Evolutionary conservation across 2,329 filamentous ascomycete genomes (phyloP), one percentile per base, ranked within the genome.

Genomic region (Pseudopithomyces chartarum): DNA sequence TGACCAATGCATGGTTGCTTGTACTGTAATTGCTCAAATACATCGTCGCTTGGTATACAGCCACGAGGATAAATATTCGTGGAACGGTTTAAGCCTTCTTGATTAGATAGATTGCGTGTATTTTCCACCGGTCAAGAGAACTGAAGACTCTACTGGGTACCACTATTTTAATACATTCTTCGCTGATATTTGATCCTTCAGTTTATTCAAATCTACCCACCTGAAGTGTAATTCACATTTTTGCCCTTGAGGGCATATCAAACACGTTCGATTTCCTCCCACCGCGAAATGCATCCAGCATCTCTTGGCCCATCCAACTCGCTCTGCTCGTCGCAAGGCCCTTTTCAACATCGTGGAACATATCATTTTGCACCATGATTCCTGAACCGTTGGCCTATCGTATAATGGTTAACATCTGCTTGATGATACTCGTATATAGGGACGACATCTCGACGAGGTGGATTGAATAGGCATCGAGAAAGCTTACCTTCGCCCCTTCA

Each of bases 281-380:
- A 20, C 79, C 77, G 38, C 79, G 65, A 55, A 82, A 82, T 63
- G 81, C 60, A 11, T 76, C 74, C 69, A 83, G 65, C 80, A 82
- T 82, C 64, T 83, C 80, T 59, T 75, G 78, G 0, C 79, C 74
- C 80, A 82, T 81, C 81, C 81, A 83, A 45, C 64, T 61, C 57
- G 73, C 74, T 56, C 80, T 75, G 19, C 68, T 72, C 66, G 73
- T 81, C 23, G 80, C 80, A 50, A 82, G 67, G 0, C 80, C 80
- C 20, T 70, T 67, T 59, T 83, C 81, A 20, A 82, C 54, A 67
- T 83, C 81, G 44, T 69, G 68, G 56, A 76, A 74, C 53, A 64
- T 68, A 38, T 78, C 78, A 1, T 68, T 77, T 58, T 83, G 80
- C 3, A 82, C 71, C 36, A 82, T 68, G 34, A 81, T 67, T 0